Evolutionary conservation across 768 basidiomycete species (phyloP), one percentile per base, ranked within the genome.

Genomic region (Calocera cornea): DNA sequence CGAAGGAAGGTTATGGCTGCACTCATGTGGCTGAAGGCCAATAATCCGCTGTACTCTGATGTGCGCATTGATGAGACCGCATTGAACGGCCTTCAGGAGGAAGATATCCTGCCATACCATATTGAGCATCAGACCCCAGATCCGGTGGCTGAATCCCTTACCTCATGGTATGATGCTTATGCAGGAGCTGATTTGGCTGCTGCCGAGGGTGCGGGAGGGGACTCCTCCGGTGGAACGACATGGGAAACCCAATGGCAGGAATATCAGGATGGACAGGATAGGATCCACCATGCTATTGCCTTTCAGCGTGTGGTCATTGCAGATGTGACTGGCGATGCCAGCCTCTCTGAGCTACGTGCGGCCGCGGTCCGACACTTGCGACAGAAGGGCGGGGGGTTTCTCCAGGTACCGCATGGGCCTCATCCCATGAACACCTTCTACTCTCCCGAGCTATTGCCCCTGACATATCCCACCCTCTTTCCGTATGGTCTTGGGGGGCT

Each of bases 401-500:
- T 79, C 22, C 60, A 77, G 50, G 68, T 80, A 34, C 73, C 74
- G 3, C 80, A 80, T 71, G 75, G 69, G 22, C 66, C 73, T 19
- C 16, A 27, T 1, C 76, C 78, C 8, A 73, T 73, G 0, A 79
- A 78, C 70, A 77, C 79, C 65, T 80, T 78, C 71, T 69, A 69
- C 36, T 78, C 80, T 68, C 76, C 77, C 1, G 3, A 41, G 5
- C 44, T 82, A 19, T 78, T 82, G 50, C 79, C 80, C 0, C 74
- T 72, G 67, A 75, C 79, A 11, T 81, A 78, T 71, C 80, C 81
- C 1, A 78, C 79, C 0, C 65, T 83, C 0, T 82, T 77, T 72
- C 80, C 80, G 0, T 81, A 77, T 71, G 79, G 81, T 0, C 68
- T 76, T 24, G 80, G 81, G 0, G 80, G 80, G 0, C 78, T 80